phyloP scores from a whole-genome alignment of 2,329 filamentous ascomycete species.

The Fusarium nematophilum region DNA sequence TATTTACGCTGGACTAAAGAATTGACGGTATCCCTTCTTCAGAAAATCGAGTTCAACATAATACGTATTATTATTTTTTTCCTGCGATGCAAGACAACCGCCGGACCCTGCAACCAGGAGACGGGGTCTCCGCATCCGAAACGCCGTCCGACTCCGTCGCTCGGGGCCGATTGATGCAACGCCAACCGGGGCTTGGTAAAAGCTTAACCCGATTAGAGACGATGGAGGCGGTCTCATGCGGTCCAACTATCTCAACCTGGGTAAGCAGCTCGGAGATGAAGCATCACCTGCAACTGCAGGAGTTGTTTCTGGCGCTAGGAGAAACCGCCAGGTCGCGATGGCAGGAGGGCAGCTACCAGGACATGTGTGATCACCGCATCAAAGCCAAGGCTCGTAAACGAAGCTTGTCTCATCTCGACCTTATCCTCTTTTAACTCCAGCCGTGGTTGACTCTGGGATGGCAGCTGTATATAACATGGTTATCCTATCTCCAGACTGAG shows the following conservation, averaged over 20 bases:
- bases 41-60: no score
- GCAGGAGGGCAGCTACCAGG: no score
- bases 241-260: slow-evolving; percentile 6
- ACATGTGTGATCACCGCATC: slow-evolving; percentile 27
- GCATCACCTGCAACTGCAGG: slow-evolving; percentile 5
- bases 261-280: slow-evolving; percentile 3
- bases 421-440: slow-evolving; percentile 31
- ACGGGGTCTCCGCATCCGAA: slow-evolving; percentile 43
- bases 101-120: not conserved
- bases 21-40: no score
- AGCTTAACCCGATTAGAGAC: slow-evolving; percentile 5
- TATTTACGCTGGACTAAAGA: no score
- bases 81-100: not conserved
- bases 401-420: slow-evolving; percentile 26
- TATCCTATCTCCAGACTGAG: slow-evolving; percentile 18
- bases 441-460: not conserved
- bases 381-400: slow-evolving; percentile 7
- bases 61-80: not conserved
- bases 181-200: not conserved
- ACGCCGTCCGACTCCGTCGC: slow-evolving; percentile 23
- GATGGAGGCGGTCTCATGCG: slow-evolving; percentile 9
- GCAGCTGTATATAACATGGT: slow-evolving; percentile 38
- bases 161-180: slow-evolving; percentile 2
- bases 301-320: slow-evolving; percentile 6
- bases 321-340: not conserved